A percentile compares a stretch with the other conserved stretches of the same genome.
These are phyloP conservation scores for Zhuliangozyma parablackwelliae DNA, from an alignment of 1,139 yeast species.

Conservation along the genomic window DNA sequence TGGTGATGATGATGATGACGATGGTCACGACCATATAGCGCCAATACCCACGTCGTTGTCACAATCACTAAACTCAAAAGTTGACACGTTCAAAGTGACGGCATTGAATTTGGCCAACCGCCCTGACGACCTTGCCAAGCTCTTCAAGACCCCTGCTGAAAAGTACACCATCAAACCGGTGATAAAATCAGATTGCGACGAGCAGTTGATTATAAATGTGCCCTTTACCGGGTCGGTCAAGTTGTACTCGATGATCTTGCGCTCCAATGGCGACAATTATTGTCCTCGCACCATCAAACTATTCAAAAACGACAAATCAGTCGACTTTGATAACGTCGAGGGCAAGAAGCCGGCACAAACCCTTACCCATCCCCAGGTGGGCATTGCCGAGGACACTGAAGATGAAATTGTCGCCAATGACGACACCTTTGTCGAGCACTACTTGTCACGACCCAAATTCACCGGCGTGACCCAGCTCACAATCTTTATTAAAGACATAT, in stretches of 20 bases:
- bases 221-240: constrained; percentile 76
- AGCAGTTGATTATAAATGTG: constrained; percentile 68
- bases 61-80: constrained; percentile 61
- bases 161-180: constrained; percentile 43
- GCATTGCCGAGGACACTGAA: constrained; percentile 30
- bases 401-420: constrained; percentile 28
- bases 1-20: constrained; percentile 17
- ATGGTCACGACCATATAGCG: constrained; percentile 38
- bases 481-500: constrained; percentile 60
- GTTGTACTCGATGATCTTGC: constrained; percentile 64
- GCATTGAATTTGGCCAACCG: constrained; percentile 62
- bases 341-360: constrained; percentile 48
- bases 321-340: constrained; percentile 67
- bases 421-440: constrained; percentile 73
- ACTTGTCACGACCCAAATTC: constrained; percentile 69
- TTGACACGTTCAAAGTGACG: constrained; percentile 57
- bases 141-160: constrained; percentile 44
- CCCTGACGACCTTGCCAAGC: constrained; percentile 44
- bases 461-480: constrained; percentile 68
- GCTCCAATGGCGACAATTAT: constrained; percentile 57
- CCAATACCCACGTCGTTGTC: constrained; percentile 71
- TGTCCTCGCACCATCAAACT: constrained; percentile 71
- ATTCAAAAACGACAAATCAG: constrained; percentile 62
- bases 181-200: constrained; percentile 75
- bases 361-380: constrained; percentile 63